Conservation (phyloP, 441 rosid genomes). For the Metrosideros polymorpha region DNA sequence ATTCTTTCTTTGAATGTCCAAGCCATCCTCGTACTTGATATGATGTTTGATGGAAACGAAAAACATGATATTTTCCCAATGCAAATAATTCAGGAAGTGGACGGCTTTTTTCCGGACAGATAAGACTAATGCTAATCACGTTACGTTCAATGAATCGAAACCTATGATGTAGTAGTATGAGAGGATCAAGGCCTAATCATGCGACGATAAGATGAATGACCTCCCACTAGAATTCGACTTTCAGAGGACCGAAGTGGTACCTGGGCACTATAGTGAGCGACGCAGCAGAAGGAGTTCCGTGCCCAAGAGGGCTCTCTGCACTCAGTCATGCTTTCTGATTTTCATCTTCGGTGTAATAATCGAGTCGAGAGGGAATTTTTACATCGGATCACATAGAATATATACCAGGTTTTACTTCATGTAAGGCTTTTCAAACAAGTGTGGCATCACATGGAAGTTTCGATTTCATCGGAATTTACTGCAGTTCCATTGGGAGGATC, state of each 20-base stretch:
- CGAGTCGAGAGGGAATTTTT: not conserved
- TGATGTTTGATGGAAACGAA: not conserved
- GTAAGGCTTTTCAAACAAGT: not conserved
- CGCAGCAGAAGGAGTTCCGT: not conserved
- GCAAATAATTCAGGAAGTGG: not conserved
- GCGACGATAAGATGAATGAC: not conserved
- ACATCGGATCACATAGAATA: not conserved
- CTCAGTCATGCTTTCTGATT: not conserved
- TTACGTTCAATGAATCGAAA: not conserved
- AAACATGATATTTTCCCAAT: not conserved
- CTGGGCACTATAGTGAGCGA: not conserved
- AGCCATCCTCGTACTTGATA: not conserved
- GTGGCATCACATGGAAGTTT: constrained; percentile 13
- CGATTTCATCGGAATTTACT: constrained; percentile 19
- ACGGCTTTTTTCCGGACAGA: not conserved
- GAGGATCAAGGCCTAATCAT: not conserved
- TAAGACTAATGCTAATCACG: not conserved
- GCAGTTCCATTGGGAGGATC: constrained; percentile 22
- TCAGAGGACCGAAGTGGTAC: not conserved
- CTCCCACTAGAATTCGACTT: not conserved
- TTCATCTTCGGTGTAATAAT: not conserved
- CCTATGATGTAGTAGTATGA: not conserved
- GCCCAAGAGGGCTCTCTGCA: not conserved
- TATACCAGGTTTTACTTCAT: not conserved
- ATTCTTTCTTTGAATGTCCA: not conserved